Conservation (phyloP, 352 stramenopile genomes). For the Globisporangium yorkense region DNA sequence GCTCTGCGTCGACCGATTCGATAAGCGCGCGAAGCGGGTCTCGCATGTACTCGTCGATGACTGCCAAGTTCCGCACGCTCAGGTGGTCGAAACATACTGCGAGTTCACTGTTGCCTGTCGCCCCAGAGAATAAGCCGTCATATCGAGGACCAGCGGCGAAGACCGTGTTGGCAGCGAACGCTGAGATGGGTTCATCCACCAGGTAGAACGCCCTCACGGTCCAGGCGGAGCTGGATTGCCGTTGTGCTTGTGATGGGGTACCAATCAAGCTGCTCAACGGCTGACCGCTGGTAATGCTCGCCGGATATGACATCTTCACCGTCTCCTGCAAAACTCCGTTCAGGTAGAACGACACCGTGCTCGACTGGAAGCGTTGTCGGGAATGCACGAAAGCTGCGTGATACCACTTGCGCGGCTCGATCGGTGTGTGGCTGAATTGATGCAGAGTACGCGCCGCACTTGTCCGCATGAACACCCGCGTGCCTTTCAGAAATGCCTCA, state of each 20-base stretch:
- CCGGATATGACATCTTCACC: conserved; percentile 65
- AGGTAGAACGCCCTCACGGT: conserved; percentile 61
- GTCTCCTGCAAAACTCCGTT: conserved; percentile 62
- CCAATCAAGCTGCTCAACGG: conserved; percentile 56
- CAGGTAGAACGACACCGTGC: conserved; percentile 50
- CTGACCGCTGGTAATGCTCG: conserved; percentile 39
- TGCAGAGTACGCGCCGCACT: conserved; percentile 32
- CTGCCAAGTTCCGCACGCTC: conserved; percentile 33
- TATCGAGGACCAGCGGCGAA: conserved; percentile 55
- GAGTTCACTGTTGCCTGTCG: conserved; percentile 42
- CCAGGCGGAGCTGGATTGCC: conserved; percentile 37
- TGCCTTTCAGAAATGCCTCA: conserved; percentile 58
- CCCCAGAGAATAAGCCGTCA: conserved; percentile 47
- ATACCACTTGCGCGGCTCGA: conserved; percentile 40
- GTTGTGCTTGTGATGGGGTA: conserved; percentile 42
- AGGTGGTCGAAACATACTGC: conserved; percentile 44
- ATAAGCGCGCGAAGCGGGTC: conserved; percentile 61
- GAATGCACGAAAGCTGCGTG: conserved; percentile 53
- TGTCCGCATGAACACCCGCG: conserved; percentile 63
- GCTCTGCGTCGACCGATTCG: conserved; percentile 62
- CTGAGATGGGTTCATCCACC: conserved; percentile 46
- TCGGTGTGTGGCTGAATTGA: conserved; percentile 46
- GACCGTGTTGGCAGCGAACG: conserved; percentile 41
- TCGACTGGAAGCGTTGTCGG: conserved; percentile 66
- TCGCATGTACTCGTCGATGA: conserved; percentile 60